Percentiles rank a stretch among this genome's conserved stretches.
Evolutionary conservation across 1,284 basidiomycete genomes (phyloP).

Genomic region (Phylloboletellus chloephorus): DNA sequence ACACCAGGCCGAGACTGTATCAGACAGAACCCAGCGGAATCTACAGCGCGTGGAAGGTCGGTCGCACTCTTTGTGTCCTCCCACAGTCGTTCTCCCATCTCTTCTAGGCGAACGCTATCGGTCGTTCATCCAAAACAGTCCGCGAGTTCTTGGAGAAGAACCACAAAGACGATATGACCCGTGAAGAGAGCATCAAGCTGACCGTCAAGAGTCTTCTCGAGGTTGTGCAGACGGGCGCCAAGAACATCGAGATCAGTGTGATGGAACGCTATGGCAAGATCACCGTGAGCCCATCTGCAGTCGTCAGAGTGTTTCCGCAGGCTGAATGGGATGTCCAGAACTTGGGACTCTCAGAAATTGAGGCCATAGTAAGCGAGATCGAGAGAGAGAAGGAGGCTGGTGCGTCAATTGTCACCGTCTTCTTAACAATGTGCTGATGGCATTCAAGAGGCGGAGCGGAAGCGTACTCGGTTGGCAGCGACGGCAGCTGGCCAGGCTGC

Average conservation of each 20-base stretch:
- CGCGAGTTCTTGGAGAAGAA: constrained; percentile 99
- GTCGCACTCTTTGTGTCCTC: constrained; percentile 17
- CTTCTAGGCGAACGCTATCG: constrained; percentile 89
- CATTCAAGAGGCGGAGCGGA: constrained; percentile 88
- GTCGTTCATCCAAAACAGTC: constrained; percentile 96
- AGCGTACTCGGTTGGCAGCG: constrained; percentile 69
- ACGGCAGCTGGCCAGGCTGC: constrained; percentile 74
- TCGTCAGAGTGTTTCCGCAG: neutral
- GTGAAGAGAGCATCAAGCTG: constrained; percentile 91
- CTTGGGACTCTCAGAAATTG: constrained; percentile 81
- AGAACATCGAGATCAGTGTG: constrained; percentile 97
- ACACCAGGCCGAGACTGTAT: constrained; percentile 84
- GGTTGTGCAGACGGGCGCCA: constrained; percentile 98
- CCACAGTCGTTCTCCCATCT: neutral
- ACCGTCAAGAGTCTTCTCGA: constrained; percentile 95
- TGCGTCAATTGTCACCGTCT: constrained; percentile 33
- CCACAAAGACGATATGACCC: constrained; percentile 84
- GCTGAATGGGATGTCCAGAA: constrained; percentile 47
- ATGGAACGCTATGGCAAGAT: constrained; percentile 93
- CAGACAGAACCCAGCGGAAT: constrained; percentile 98
- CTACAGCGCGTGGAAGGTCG: constrained; percentile 97
- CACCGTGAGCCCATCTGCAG: constrained; percentile 52
- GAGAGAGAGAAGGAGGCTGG: constrained; percentile 95
- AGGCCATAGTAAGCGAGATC: constrained; percentile 85
- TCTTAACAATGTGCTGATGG: constrained; percentile 72